Evolutionary conservation across 805 yeast genomes (phyloP).

Genomic region (Blastobotrys terrestris): DNA sequence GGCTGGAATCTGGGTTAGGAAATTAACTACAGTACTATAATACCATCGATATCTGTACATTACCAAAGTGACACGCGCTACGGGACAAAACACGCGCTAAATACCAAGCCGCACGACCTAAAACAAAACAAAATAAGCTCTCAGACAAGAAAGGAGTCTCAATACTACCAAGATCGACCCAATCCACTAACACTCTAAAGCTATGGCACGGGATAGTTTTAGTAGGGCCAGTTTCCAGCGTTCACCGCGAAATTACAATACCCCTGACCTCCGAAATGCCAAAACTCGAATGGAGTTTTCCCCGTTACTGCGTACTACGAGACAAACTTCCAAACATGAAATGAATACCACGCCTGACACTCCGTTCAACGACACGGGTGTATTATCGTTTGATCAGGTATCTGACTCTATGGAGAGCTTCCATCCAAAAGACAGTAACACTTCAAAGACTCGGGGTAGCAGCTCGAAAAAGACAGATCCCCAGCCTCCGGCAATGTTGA

Average conservation of each 20-base stretch:
- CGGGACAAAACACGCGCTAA: neutral
- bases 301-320: constrained; percentile 1
- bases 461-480: neutral
- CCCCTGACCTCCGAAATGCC: neutral
- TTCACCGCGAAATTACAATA: neutral
- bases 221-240: neutral
- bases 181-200: too few species aligned
- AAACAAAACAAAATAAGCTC: neutral
- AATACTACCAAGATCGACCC: neutral
- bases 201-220: neutral
- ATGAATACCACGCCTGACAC: constrained; percentile 1
- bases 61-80: neutral
- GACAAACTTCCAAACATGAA: neutral
- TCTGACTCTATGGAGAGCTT: constrained; percentile 4
- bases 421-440: neutral
- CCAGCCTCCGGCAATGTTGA: constrained; percentile 1
- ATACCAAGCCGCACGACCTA: neutral
- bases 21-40: too few species aligned
- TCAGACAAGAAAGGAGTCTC: neutral
- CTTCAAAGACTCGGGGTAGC: neutral
- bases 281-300: constrained; percentile 1
- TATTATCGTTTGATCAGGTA: constrained; percentile 1
- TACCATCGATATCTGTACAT: too few species aligned
- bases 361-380: neutral
- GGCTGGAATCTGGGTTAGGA: neutral